Evolutionary conservation across 176 grass and related monocot genomes (phyloP).

Genomic region (Juncus inflexus): DNA sequence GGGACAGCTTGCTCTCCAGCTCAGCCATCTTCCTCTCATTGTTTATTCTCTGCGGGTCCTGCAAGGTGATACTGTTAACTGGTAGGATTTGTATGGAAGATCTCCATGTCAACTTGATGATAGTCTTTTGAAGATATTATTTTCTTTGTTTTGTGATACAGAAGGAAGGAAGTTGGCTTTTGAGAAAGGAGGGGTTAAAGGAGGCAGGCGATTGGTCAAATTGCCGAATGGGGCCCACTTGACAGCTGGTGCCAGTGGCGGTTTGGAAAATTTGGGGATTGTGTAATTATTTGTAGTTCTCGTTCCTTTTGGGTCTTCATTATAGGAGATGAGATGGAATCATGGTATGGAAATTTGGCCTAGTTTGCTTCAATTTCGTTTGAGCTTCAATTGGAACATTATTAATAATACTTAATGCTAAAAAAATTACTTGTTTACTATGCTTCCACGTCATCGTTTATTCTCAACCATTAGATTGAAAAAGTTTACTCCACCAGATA

Average conservation of each 20-base stretch:
- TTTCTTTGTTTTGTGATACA: conserved; percentile 64
- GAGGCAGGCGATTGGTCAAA: conserved; percentile 34
- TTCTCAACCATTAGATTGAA: too few species aligned
- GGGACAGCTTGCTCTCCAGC: conserved; percentile 36
- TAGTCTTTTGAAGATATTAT: not conserved
- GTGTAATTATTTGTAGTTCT: not conserved
- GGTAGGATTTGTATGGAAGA: conserved; percentile 41
- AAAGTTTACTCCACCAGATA: too few species aligned
- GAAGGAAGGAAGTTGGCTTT: conserved; percentile 7
- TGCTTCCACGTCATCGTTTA: too few species aligned
- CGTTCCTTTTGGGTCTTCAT: conserved; percentile 35
- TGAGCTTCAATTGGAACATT: too few species aligned
- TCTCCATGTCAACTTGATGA: conserved; percentile 37
- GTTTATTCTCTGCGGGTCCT: conserved; percentile 30
- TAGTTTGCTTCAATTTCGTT: conserved; percentile 45
- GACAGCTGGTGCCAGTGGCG: conserved; percentile 48
- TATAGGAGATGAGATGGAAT: too few species aligned
- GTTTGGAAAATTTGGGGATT: conserved; percentile 40
- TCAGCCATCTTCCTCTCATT: conserved; percentile 33
- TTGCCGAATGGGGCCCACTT: conserved; percentile 49
- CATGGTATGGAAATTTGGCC: too few species aligned
- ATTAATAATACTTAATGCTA: too few species aligned
- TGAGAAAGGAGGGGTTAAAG: conserved; percentile 32
- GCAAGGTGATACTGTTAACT: conserved; percentile 18
- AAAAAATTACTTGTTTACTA: too few species aligned